Evolutionary conservation across 768 basidiomycete genomes (phyloP), one percentile per base, ranked within the genome.

Genomic region (Rhizopogon rudus): DNA sequence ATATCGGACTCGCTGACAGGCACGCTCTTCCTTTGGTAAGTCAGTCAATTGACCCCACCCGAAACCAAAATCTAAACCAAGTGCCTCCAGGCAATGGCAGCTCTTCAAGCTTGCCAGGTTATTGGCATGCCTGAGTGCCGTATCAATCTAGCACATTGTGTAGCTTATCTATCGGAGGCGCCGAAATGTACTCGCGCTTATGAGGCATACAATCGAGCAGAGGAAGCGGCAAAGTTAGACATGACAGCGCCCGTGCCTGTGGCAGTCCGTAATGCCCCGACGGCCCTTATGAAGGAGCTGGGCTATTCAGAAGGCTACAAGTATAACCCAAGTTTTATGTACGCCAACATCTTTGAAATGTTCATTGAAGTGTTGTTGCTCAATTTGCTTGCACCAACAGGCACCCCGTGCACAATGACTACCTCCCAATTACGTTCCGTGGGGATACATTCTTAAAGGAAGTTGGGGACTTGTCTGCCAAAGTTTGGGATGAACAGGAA

Each of bases 81-180:
- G 22, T 17, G 29, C 54, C 41, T 53, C 7, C 37, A 87, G 85
- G 87, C 86, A 3, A 76, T 82, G 56, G 77, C 86, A 20, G 72
- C 83, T 17, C 63, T 86, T 22, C 80, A 83, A 49, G 83, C 87
- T 6, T 87, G 86, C 60, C 85, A 86, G 59, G 73, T 73, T 6
- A 74, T 88, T 51, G 87, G 88, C n/a, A 88, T 91, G 87, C 88
- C 88, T 2, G 89, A 88, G 63, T 89, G 87, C 68, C 78, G 87
- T 51, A 87, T 87, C 60, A 87, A 88, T 58, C 76, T 91, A 33
- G 86, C 88, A 28, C 90, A 93, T 63, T 75, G 86, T 31, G 82
- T 92, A 14, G 78, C 83, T 28, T 90, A 91, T 67, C 80, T 94
- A 46, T 76, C 87, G n/a, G 88, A 91, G 67, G 86, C 90, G 2